These are phyloP conservation scores for Pseudevernia furfuracea DNA, from an alignment of 495 filamentous ascomycete genomes.

Conservation along the genomic window DNA sequence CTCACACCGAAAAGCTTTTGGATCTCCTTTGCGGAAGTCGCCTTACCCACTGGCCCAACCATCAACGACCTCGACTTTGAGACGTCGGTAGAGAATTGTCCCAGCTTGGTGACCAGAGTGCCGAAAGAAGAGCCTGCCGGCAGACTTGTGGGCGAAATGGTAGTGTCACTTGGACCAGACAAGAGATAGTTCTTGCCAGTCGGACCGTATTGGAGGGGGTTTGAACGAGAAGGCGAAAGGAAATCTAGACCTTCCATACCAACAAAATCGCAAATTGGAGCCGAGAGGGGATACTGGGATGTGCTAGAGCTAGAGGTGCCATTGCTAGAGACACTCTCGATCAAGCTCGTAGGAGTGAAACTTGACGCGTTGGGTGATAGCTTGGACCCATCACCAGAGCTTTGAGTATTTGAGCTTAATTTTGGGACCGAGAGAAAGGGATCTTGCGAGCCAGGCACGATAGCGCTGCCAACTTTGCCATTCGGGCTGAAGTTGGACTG, in stretches of 20 bases:
- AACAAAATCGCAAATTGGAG: neutral
- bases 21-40: slow-evolving; percentile 19
- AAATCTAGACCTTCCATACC: neutral
- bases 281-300: neutral
- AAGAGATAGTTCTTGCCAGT: neutral
- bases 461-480: slow-evolving; percentile 7
- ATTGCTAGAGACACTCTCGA: slow-evolving; percentile 18
- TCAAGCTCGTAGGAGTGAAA: slow-evolving; percentile 33
- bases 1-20: slow-evolving; percentile 27
- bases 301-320: slow-evolving; percentile 1
- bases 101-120: neutral
- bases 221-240: neutral
- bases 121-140: neutral
- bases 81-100: slow-evolving; percentile 24
- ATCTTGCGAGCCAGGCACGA: slow-evolving; percentile 18
- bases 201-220: neutral
- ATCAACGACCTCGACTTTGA: slow-evolving; percentile 24
- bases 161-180: neutral
- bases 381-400: slow-evolving; percentile 24
- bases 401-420: slow-evolving; percentile 7
- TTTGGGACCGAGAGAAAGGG: slow-evolving; percentile 24
- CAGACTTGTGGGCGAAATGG: neutral
- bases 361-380: slow-evolving; percentile 32
- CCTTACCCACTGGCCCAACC: slow-evolving; percentile 18
- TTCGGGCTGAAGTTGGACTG: slow-evolving; percentile 15